Evolutionary conservation across 805 yeast genomes (phyloP).

Genomic region (Saccharomycopsis fermentans): DNA sequence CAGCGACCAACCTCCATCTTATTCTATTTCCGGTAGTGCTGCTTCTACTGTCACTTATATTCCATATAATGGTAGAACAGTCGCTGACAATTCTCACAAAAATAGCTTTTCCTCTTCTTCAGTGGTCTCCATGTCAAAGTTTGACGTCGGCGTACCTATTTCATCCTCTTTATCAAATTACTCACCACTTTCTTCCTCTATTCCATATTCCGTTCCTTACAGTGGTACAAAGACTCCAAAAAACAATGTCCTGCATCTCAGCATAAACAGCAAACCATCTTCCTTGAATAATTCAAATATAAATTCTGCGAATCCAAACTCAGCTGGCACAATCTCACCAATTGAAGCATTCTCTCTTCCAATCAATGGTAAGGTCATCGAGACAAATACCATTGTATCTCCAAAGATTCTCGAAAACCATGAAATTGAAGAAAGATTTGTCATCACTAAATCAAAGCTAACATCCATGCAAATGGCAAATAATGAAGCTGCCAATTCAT

Average conservation of each 20-base stretch:
- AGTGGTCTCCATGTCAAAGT: neutral
- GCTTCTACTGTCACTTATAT: constrained; percentile 12
- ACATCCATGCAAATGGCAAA: constrained; percentile 10
- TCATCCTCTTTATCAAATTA: neutral
- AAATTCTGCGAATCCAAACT: neutral
- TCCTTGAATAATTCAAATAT: neutral
- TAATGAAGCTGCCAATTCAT: neutral
- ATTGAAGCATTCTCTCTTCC: constrained; percentile 17
- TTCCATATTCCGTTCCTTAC: constrained; percentile 18
- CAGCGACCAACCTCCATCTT: neutral
- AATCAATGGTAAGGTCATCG: constrained; percentile 17
- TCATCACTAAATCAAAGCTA: constrained; percentile 15
- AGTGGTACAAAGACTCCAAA: constrained; percentile 8
- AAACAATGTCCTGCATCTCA: neutral
- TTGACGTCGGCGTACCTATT: neutral
- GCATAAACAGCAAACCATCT: neutral
- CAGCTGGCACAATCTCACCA: constrained; percentile 1
- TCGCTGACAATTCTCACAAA: neutral
- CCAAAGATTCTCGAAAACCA: constrained; percentile 12
- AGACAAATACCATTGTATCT: constrained; percentile 15
- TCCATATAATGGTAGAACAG: constrained; percentile 16
- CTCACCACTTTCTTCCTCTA: constrained; percentile 14
- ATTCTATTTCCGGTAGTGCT: neutral
- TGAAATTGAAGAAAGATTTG: constrained; percentile 16
- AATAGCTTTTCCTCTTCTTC: neutral